phyloP scores from a whole-genome alignment of 2,329 filamentous ascomycete species.

The Balansia obtecta region DNA sequence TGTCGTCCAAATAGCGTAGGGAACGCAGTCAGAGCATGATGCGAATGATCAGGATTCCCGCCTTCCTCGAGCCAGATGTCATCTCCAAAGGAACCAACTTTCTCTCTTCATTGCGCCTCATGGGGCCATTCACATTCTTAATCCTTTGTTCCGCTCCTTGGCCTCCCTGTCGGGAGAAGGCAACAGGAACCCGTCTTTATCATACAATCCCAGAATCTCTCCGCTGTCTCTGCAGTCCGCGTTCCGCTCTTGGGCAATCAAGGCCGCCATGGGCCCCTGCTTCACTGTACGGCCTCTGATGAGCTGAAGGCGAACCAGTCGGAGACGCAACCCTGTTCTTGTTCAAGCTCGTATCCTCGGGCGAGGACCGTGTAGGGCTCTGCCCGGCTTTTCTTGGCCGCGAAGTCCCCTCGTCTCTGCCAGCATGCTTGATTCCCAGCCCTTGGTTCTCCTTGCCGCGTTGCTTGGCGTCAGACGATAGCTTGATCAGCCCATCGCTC shows the following conservation, averaged over 20 bases:
- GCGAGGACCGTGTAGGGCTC: not conserved
- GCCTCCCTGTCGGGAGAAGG: constrained; percentile 25
- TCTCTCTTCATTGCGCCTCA: not conserved
- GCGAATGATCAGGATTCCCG: not conserved
- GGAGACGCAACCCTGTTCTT: not conserved
- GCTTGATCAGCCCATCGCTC: not conserved
- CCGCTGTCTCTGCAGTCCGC: constrained; percentile 15
- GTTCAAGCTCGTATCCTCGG: not conserved
- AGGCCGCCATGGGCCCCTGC: constrained; percentile 16
- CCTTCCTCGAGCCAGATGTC: no score
- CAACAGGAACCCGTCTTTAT: constrained; percentile 32
- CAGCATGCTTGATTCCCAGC: constrained; percentile 6
- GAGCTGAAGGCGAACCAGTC: not conserved
- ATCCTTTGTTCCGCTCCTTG: not conserved
- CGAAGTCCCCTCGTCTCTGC: constrained; percentile 8
- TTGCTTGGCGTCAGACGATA: constrained; percentile 7
- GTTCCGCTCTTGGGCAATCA: constrained; percentile 13
- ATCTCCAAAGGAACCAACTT: not conserved
- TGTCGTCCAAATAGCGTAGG: not conserved
- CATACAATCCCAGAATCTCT: constrained; percentile 31
- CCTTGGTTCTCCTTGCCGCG: constrained; percentile 19
- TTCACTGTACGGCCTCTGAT: constrained; percentile 10
- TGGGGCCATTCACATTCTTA: not conserved
- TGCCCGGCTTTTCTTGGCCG: constrained; percentile 9
- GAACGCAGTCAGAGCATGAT: not conserved